Conservation (phyloP, 106 monocot genomes). For the Hemerocallis citrina region DNA sequence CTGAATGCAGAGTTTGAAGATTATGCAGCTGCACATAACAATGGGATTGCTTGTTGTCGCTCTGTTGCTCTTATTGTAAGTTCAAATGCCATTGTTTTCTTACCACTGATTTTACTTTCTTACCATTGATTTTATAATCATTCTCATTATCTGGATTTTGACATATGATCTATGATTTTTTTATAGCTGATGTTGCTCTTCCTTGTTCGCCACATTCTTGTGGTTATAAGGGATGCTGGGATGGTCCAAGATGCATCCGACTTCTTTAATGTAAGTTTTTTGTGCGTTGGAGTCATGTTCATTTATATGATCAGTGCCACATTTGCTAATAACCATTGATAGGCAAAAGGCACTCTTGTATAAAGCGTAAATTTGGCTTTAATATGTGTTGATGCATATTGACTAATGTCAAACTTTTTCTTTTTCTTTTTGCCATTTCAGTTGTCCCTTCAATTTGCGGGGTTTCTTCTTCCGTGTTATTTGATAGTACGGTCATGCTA, state of each 20-base stretch:
- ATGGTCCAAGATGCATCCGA: conserved; percentile 49
- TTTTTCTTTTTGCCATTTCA: conserved; percentile 13
- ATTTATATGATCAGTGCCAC: too few relatives aligned
- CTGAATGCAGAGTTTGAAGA: conserved; percentile 76
- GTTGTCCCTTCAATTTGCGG: conserved; percentile 70
- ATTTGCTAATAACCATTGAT: not conserved
- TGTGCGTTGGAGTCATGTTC: too few relatives aligned
- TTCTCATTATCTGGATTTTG: not conserved
- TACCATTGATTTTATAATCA: not conserved
- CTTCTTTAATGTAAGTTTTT: conserved; percentile 64
- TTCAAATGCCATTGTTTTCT: not conserved
- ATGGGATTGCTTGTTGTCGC: conserved; percentile 66
- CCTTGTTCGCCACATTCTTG: conserved; percentile 61
- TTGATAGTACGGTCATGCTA: conserved; percentile 70
- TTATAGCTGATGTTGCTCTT: conserved; percentile 78
- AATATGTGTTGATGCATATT: not conserved
- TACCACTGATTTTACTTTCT: not conserved
- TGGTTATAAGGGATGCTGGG: conserved; percentile 43
- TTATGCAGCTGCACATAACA: conserved; percentile 47
- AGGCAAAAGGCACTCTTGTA: not conserved
- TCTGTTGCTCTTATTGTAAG: conserved; percentile 68
- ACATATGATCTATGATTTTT: conserved; percentile 3
- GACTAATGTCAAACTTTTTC: not conserved
- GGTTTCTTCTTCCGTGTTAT: conserved; percentile 82
- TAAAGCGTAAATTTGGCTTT: not conserved